Evolutionary conservation across 139 green algal species (phyloP).

Genomic region (Nannochloris sp.): DNA sequence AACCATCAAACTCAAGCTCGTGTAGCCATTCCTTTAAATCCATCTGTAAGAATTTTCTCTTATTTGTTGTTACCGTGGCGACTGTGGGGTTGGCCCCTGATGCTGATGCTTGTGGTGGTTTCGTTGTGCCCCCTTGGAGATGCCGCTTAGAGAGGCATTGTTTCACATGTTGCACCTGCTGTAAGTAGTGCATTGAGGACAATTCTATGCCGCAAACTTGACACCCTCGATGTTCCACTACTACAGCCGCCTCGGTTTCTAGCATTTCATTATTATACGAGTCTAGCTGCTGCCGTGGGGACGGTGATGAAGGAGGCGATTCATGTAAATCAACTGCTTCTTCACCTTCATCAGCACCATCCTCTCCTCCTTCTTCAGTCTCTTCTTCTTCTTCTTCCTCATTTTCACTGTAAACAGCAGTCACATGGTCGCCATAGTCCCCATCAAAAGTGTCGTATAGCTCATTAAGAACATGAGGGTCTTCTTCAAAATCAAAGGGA

Average conservation of each 20-base stretch:
- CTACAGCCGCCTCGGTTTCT: background rate
- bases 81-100: too few species aligned
- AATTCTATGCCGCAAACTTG: constrained; percentile 1
- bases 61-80: too few species aligned
- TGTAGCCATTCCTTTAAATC: background rate
- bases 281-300: background rate
- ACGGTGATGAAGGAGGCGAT: background rate
- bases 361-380: background rate
- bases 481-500: background rate
- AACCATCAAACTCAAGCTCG: background rate
- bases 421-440: background rate
- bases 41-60: too few species aligned
- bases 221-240: background rate
- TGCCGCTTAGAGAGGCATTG: constrained; percentile 5
- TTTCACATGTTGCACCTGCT: constrained; percentile 19
- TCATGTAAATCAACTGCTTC: background rate
- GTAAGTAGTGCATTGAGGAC: background rate
- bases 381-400: background rate
- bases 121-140: background rate
- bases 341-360: background rate
- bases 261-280: background rate
- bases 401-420: background rate
- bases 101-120: too few species aligned
- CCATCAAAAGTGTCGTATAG: background rate
- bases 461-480: background rate